Base-by-base conservation (phyloP, 1,284 basidiomycete genomes). In the Ceratobasidium sp. region DNA sequence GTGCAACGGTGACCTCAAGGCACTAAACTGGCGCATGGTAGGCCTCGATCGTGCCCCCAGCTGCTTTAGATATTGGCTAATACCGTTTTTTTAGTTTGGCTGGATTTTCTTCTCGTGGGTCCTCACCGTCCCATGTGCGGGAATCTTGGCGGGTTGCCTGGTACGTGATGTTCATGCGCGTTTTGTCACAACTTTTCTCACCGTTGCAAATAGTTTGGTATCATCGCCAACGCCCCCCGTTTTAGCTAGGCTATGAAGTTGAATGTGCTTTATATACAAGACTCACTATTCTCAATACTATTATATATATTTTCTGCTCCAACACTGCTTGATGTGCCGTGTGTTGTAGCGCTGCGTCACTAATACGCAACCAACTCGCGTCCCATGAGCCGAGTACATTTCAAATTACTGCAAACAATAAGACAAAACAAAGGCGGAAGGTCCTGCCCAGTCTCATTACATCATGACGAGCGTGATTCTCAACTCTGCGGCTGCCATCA, bases 221-320 rank as follows among this genome's bases (percentile, higher is more conserved):
- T 84, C 75, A 81, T 84, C 77, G 77, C 83, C 76, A 84, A 84
- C 74, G 82, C 82, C 2, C 82, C 82, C 63, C 80, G 80, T 75
- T 82, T 82, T 68, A 61, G 53, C 56, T 58, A 37, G 34, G 8
- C 34, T 19, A 24, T 51, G n/a, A n/a, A 16, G 19, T 16, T 49
- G 48, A 24, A 22, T 22, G 22, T 8, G 19, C 7, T 51, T 22
- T 19, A 22, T 51, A 24, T 9, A 22, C 1, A n/a, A 51, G 22
- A 4, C 48, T 51, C 19, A 24, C 19, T 51, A 51, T 19, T 43
- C 16, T 11, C 3, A 51, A 51, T 51, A 51, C 8, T 51, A 51
- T 51, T 3, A 16, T n/a, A 11, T 19, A 13, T 51, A 5, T n/a
- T 22, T 4, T 22, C 22, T 51, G 2, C 2, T n/a, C n/a, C 4